Evolutionary conservation across 345 rosid species (phyloP), one percentile per base, ranked within the genome.

Genomic region (Pugionium dolabratum): DNA sequence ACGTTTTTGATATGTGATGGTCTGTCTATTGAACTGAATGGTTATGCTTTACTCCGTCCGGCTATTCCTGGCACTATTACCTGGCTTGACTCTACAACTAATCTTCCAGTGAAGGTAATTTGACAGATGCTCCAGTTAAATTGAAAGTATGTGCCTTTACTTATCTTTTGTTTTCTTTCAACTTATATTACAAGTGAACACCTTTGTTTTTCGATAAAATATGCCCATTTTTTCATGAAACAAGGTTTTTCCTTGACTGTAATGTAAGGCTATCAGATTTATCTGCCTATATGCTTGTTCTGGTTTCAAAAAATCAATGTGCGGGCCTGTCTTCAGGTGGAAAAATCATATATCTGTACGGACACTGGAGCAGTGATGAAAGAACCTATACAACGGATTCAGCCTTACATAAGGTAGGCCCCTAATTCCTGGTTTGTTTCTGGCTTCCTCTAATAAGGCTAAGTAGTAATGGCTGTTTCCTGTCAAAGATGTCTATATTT

Each of bases 11-110:
- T 94, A 67, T 77, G 79, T 57, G 73, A 63, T 42, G 88, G 88
- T 55, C 46, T 94, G 51, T 85, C 99, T 54, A 84, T 90, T 69
- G 86, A 85, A 78, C 69, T 94, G 75, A 83, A 86, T 79, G 75
- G 87, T 11, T 94, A 88, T 76, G 97, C 97, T 67, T 75, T 94
- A 67, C 76, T 94, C 75, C 96, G 95, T 59, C 92, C 90, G 8
- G 79, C 96, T 51, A 67, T 73, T 65, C 91, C 90, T 69, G 99
- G 99, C 80, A 67, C 83, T 61, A 83, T 82, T 67, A 85, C 87
- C 25, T 94, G 99, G 99, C 90, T 94, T 60, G 95, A 94, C 83
- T 90, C 99, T 59, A 87, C 90, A 55, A 85, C 90, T 33, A 94
- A 94, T 78, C 86, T 79, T 75, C 96, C 92, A 29, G 71, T 94